phyloP scores from a whole-genome alignment of 2,329 filamentous ascomycete species.

The Botrytis tulipae region DNA sequence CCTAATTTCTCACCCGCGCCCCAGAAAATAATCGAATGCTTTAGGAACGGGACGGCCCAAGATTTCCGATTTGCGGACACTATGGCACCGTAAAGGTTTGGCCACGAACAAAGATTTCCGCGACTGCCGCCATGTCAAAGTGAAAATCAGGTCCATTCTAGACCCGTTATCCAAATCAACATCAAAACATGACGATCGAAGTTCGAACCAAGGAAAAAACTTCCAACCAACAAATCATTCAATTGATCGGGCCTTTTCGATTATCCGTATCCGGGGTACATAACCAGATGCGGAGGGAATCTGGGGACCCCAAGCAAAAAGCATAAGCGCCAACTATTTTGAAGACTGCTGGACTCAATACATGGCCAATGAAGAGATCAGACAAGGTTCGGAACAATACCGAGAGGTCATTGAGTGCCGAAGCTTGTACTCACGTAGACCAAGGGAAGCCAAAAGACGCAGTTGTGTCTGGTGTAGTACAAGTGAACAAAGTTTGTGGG shows the following conservation, averaged over 20 bases:
- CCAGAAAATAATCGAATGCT: neutral
- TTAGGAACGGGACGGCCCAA: neutral
- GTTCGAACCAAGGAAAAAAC: neutral
- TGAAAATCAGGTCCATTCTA: neutral
- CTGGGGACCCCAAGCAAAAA: slow-evolving; percentile 5
- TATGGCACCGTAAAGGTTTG: neutral
- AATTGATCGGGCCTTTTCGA: slow-evolving; percentile 4
- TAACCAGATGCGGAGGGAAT: slow-evolving; percentile 1
- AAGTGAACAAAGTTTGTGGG: neutral
- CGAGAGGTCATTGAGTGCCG: slow-evolving; percentile 2
- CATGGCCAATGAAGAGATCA: neutral
- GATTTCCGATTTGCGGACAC: neutral
- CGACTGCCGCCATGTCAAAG: neutral
- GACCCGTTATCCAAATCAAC: neutral
- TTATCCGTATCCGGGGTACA: slow-evolving; percentile 11
- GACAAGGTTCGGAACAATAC: neutral
- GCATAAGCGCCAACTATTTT: neutral
- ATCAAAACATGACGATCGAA: neutral
- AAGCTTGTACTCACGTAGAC: neutral
- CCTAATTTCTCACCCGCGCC: neutral
- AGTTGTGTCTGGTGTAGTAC: neutral
- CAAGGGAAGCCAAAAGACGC: neutral
- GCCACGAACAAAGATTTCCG: neutral
- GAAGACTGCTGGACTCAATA: neutral
- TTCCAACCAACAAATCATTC: neutral